Evolutionary conservation across 2,329 filamentous ascomycete genomes (phyloP), one percentile per base, ranked within the genome.

Genomic region (Talaromyces sp.): DNA sequence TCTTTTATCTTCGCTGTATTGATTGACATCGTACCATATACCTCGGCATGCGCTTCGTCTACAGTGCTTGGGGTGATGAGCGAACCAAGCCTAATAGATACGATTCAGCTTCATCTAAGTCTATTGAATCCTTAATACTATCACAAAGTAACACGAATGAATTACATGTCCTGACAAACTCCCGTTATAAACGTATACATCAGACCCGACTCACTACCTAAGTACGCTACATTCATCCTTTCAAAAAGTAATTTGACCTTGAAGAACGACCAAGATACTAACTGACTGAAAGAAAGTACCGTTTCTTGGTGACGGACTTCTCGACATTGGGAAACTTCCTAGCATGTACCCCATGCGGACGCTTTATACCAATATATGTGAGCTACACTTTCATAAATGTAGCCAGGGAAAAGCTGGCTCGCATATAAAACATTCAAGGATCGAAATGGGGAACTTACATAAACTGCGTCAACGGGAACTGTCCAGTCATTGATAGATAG

Each of bases 401-500:
- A 31, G 15, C 15, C 9, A 31, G 17, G 17, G n/a, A 5, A 6
- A 48, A 31, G n/a, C 7, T 33, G 28, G 45, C 25, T 2, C 4
- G 28, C 17, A 21, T 35, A 33, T 7, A 46, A 46, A 17, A 31
- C n/a, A 7, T 25, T 13, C 25, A 33, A 35, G 17, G 10, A 13
- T 48, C 8, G 28, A n/a, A 21, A 4, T 19, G 19, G 1, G 9
- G 1, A 15, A 59, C 57, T 59, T 40, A 59, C 57, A 40, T 59
- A 59, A 33, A 59, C 57, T n/a, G 57, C 57, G 13, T 59, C 57
- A 17, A 59, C 57, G 11, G 57, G 57, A 11, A 59, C 57, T 15
- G 57, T 59, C 57, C 57, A 59, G 43, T 59, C 57, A 36, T 59
- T 59, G 51, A 59, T 59, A 21, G 57, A 59, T 2, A 59, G 33